These are phyloP conservation scores for Phanerochaete carnosa DNA, from an alignment of 768 basidiomycete species.

Conservation along the genomic window DNA sequence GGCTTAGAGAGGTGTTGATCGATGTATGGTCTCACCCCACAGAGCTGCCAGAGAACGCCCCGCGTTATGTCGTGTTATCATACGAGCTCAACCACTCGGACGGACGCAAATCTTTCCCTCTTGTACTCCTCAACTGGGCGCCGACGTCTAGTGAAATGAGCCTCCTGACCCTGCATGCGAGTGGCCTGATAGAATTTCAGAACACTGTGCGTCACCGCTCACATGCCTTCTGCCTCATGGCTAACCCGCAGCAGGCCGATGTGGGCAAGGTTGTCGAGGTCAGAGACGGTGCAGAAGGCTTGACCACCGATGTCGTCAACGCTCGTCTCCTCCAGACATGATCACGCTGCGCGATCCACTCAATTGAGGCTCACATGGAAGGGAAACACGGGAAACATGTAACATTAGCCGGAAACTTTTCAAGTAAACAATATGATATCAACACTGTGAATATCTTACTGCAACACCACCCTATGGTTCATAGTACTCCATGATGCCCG, in stretches of 20 bases:
- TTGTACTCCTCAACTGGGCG: conserved; percentile 87
- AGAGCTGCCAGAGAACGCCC: conserved; percentile 88
- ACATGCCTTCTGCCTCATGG: not conserved
- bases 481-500: conserved; percentile 54
- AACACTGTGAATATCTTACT: not conserved
- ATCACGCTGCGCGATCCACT: not conserved
- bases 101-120: conserved; percentile 80
- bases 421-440: not conserved
- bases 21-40: not conserved
- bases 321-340: conserved; percentile 38
- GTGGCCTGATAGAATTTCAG: conserved; percentile 78
- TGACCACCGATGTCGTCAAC: conserved; percentile 74
- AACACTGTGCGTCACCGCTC: conserved; percentile 44
- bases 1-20: conserved; percentile 5
- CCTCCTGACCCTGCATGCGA: conserved; percentile 75
- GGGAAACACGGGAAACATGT: not conserved
- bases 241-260: conserved; percentile 48
- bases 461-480: not conserved
- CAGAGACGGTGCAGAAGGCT: conserved; percentile 73
- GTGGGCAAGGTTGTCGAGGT: conserved; percentile 80
- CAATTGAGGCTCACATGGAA: not conserved
- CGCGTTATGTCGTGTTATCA: conserved; percentile 82
- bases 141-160: conserved; percentile 75
- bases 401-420: not conserved
- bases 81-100: conserved; percentile 79